A percentile compares a stretch with the other conserved stretches of the same genome.
Evolutionary conservation across 768 basidiomycete species (phyloP).

Genomic region (Neoboletus magnificus): DNA sequence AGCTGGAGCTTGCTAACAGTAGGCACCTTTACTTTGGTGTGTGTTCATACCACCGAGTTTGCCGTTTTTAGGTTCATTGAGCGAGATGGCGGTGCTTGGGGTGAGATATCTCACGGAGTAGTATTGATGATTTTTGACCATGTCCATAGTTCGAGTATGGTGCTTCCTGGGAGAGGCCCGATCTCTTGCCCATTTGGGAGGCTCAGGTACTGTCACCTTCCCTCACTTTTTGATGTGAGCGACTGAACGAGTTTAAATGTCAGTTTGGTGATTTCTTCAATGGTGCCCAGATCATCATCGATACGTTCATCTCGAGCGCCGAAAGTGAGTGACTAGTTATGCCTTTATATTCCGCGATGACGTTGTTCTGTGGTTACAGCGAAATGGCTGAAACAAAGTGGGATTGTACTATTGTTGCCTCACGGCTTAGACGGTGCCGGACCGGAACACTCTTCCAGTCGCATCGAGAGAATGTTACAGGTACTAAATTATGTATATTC

Average conservation of each 20-base stretch:
- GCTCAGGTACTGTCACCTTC: slow-evolving; percentile 56
- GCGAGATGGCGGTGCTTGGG: slow-evolving; percentile 86
- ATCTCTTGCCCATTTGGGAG: slow-evolving; percentile 85
- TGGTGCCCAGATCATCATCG: slow-evolving; percentile 83
- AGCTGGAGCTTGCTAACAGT: slow-evolving; percentile 88
- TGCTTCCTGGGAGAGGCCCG: slow-evolving; percentile 82
- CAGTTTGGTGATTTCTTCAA: slow-evolving; percentile 94
- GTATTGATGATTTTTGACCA: background rate
- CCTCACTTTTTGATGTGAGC: background rate
- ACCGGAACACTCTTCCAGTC: slow-evolving; percentile 87
- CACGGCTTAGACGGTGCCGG: slow-evolving; percentile 94
- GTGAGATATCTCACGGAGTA: slow-evolving; percentile 41
- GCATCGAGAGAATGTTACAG: slow-evolving; percentile 90
- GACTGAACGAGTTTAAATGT: background rate
- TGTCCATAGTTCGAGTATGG: slow-evolving; percentile 87
- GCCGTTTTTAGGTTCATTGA: slow-evolving; percentile 62
- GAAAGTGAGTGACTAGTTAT: slow-evolving; percentile 55
- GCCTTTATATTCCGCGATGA: background rate
- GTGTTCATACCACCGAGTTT: background rate
- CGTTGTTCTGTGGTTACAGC: slow-evolving; percentile 39
- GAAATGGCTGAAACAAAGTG: slow-evolving; percentile 93
- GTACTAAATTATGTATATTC: slow-evolving; percentile 33
- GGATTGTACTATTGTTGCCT: slow-evolving; percentile 78
- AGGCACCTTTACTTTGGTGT: slow-evolving; percentile 19
- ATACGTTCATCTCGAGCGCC: slow-evolving; percentile 81